phyloP scores from a whole-genome alignment of 2,329 filamentous ascomycete species.

The Neocucurbitaria cava region DNA sequence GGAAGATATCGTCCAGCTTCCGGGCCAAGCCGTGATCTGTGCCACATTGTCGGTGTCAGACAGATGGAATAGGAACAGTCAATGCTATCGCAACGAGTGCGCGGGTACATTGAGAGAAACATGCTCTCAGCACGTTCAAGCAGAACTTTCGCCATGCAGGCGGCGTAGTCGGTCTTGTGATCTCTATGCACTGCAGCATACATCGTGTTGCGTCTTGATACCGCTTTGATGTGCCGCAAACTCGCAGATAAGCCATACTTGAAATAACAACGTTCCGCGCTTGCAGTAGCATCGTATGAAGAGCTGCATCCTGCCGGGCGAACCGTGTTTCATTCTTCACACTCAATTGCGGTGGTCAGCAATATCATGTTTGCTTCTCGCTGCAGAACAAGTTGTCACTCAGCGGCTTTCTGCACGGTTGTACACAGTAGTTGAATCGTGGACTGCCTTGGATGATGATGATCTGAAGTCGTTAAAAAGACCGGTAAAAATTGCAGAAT shows the following conservation, averaged over 20 bases:
- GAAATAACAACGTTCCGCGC: slow-evolving; percentile 28
- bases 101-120: slow-evolving; percentile 7
- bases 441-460: neutral
- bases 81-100: neutral
- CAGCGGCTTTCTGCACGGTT: neutral
- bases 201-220: slow-evolving; percentile 28
- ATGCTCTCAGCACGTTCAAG: slow-evolving; percentile 21
- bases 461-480: slow-evolving; percentile 9
- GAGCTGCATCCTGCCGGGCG: slow-evolving; percentile 22
- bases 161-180: slow-evolving; percentile 14
- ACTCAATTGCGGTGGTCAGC: slow-evolving; percentile 29
- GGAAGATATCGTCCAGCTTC: slow-evolving; percentile 24
- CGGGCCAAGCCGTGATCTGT: slow-evolving; percentile 21
- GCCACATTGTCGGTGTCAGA: slow-evolving; percentile 15
- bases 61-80: neutral
- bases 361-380: slow-evolving; percentile 12
- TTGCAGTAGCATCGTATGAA: slow-evolving; percentile 30
- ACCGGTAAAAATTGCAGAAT: slow-evolving; percentile 17
- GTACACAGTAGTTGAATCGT: neutral
- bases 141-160: slow-evolving; percentile 10
- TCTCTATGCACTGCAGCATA: slow-evolving; percentile 16
- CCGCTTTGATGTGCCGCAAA: slow-evolving; percentile 23
- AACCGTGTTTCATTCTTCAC: slow-evolving; percentile 18
- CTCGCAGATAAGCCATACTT: slow-evolving; percentile 22
- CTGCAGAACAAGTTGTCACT: neutral